Percentiles rank a stretch among this genome's conserved stretches.
phyloP scores from a whole-genome alignment of 140 eudicot species.

The Oenanthe javanica region DNA sequence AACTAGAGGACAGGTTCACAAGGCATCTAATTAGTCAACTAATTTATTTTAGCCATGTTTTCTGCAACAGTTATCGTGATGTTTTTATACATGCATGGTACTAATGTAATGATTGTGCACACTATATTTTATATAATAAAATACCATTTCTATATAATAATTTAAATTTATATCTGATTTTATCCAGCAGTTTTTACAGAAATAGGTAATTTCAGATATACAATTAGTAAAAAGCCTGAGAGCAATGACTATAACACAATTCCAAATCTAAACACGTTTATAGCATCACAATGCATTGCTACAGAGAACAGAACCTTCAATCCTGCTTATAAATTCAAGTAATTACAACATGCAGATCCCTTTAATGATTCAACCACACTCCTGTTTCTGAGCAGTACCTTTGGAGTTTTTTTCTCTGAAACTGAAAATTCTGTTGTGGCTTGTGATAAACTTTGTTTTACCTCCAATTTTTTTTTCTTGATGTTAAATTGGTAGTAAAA shows the following conservation, averaged over 20 bases:
- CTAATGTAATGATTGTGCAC: constrained; percentile 6
- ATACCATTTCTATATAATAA: neutral
- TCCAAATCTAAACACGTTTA: neutral
- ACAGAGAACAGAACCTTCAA: neutral
- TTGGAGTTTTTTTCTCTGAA: neutral
- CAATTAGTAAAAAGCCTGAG: neutral
- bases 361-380: neutral
- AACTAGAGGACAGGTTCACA: constrained; percentile 38
- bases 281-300: neutral
- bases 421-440: neutral
- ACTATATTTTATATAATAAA: neutral
- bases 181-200: neutral
- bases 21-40: constrained; percentile 13
- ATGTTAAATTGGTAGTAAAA: neutral
- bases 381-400: neutral
- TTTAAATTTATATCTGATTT: too few relatives aligned
- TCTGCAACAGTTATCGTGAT: neutral
- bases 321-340: neutral
- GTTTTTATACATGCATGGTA: neutral
- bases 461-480: neutral
- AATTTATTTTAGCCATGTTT: neutral
- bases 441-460: neutral
- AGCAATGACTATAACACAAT: neutral
- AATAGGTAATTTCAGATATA: too few relatives aligned
- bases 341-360: neutral